phyloP scores from a whole-genome alignment of 352 stramenopile genomes.

The Phytophthora citrophthora region DNA sequence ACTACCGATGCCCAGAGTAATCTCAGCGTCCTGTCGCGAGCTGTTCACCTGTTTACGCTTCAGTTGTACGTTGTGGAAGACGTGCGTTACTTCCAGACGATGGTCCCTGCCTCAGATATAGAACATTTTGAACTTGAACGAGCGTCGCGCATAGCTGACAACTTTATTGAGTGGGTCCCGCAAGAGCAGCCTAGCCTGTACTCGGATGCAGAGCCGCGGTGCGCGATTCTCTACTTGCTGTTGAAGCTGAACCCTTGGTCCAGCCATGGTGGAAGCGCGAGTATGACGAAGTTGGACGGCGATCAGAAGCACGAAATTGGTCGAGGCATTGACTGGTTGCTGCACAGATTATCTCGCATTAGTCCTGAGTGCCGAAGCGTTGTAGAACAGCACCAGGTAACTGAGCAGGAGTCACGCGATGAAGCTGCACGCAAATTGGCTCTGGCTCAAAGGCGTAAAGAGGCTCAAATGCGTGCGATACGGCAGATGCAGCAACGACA shows the following conservation, averaged over 20 bases:
- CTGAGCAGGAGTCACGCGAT: conserved; percentile 63
- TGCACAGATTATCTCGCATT: conserved; percentile 69
- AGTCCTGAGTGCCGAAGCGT: conserved; percentile 47
- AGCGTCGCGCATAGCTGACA: conserved; percentile 50
- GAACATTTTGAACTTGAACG: conserved; percentile 54
- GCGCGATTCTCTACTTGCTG: conserved; percentile 60
- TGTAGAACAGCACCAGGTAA: conserved; percentile 67
- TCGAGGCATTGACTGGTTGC: conserved; percentile 77
- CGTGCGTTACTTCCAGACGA: conserved; percentile 66
- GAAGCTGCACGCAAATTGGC: conserved; percentile 73
- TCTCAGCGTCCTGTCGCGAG: conserved; percentile 70
- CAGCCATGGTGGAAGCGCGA: conserved; percentile 51
- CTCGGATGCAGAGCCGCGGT: conserved; percentile 37
- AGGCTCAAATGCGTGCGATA: conserved; percentile 80
- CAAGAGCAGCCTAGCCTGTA: conserved; percentile 48
- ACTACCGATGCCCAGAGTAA: conserved; percentile 63
- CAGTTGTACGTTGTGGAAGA: conserved; percentile 87
- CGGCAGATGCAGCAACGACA: conserved; percentile 83
- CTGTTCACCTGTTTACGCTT: conserved; percentile 82
- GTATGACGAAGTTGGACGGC: conserved; percentile 70
- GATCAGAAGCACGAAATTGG: conserved; percentile 88
- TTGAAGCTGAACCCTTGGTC: conserved; percentile 82
- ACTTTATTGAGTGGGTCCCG: conserved; percentile 66
- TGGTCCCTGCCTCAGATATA: conserved; percentile 44
- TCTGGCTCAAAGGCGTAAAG: conserved; percentile 64